These are phyloP conservation scores for Zygnema circumcarinatum DNA, from an alignment of 139 green algal genomes.

Conservation along the genomic window DNA sequence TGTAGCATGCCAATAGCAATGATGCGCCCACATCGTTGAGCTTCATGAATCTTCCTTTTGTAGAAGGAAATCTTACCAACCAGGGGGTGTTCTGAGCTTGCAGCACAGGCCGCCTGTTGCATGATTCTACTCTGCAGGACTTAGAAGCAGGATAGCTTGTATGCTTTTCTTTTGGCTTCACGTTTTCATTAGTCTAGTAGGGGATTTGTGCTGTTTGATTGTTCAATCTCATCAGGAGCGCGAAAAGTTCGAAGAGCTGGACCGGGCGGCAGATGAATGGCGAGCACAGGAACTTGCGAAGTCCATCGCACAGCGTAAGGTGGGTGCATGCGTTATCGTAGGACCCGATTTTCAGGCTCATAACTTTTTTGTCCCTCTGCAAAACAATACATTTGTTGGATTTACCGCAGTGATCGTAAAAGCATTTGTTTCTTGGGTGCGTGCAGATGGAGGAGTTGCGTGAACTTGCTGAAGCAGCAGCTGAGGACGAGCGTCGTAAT, in stretches of 20 bases:
- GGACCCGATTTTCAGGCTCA: neutral
- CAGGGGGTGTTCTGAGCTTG: too few relatives aligned
- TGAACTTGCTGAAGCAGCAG: neutral
- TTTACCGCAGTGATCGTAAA: neutral
- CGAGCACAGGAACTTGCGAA: constrained; percentile 18
- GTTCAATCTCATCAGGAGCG: neutral
- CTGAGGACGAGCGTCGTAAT: neutral
- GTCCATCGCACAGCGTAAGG: constrained; percentile 1
- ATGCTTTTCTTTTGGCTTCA: too few relatives aligned
- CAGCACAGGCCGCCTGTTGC: too few relatives aligned
- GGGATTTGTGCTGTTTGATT: too few relatives aligned
- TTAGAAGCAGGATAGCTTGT: too few relatives aligned
- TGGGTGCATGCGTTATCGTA: neutral
- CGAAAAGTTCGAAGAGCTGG: constrained; percentile 6
- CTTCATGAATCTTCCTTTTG: too few relatives aligned
- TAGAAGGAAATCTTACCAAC: too few relatives aligned
- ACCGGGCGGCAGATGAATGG: constrained; percentile 13
- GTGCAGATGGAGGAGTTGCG: neutral
- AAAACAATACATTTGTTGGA: too few relatives aligned
- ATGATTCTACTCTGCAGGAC: too few relatives aligned
- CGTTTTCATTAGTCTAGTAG: too few relatives aligned
- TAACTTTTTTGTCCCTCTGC: neutral
- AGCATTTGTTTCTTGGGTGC: neutral
- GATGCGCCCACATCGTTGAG: too few relatives aligned
- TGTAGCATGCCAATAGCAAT: too few relatives aligned